A percentile compares a stretch with the other conserved stretches of the same genome.
These are phyloP conservation scores for Sporobolomyces roseus DNA, from an alignment of 768 basidiomycete species.

Conservation along the genomic window DNA sequence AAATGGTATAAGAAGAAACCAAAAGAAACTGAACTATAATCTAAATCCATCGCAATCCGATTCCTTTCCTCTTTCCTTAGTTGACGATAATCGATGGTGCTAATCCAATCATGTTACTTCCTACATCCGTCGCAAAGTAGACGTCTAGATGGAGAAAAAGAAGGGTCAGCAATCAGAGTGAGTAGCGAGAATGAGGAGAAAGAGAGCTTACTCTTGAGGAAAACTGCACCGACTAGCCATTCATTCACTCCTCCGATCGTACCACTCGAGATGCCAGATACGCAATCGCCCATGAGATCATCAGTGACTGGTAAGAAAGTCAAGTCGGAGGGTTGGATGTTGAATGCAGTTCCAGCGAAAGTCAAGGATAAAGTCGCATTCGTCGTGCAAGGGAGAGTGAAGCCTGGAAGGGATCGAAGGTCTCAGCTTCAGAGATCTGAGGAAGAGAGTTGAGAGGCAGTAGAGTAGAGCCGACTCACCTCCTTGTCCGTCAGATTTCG, in stretches of 20 bases:
- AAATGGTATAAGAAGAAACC: no score
- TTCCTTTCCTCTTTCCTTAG: background rate
- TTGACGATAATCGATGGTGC: conserved; percentile 23
- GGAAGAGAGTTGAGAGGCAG: background rate
- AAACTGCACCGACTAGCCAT: conserved; percentile 72
- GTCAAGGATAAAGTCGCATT: conserved; percentile 57
- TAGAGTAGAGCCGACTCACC: background rate
- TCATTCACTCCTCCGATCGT: conserved; percentile 59
- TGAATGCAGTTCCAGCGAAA: conserved; percentile 60
- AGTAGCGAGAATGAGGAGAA: background rate
- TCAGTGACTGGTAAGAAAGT: conserved; percentile 59
- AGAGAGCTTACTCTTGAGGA: conserved; percentile 51
- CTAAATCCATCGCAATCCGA: background rate
- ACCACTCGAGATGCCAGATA: conserved; percentile 66
- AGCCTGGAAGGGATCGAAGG: conserved; percentile 41
- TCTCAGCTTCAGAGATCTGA: background rate
- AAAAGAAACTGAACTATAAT: no score
- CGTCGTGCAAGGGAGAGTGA: conserved; percentile 59
- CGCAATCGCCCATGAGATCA: conserved; percentile 60
- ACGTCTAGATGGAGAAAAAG: conserved; percentile 21
- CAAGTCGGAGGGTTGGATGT: conserved; percentile 66
- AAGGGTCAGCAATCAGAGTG: background rate
- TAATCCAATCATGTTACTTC: conserved; percentile 39
- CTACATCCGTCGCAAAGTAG: conserved; percentile 44
- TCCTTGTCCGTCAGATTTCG: conserved; percentile 55